A percentile compares a stretch with the other conserved stretches of the same genome.
Evolutionary conservation across 2,329 filamentous ascomycete genomes (phyloP).

Genomic region (Sphaerulina populicola): DNA sequence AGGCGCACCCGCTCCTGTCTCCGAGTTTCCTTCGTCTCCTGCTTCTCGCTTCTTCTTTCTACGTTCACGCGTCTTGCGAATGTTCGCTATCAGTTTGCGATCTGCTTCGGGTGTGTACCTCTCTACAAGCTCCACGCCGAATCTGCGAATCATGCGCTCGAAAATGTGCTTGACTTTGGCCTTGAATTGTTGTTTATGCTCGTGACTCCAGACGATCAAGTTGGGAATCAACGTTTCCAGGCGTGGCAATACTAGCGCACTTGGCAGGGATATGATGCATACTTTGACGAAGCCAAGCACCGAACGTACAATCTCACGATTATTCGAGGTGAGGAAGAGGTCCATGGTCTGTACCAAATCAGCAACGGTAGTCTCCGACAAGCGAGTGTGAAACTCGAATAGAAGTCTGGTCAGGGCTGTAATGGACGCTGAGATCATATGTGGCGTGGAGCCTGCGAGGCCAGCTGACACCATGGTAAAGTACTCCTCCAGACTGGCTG

Average conservation of each 20-base stretch:
- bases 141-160: conserved; percentile 85
- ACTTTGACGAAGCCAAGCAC: conserved; percentile 96
- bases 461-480: conserved; percentile 98
- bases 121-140: conserved; percentile 74
- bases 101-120: conserved; percentile 75
- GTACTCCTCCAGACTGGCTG: conserved; percentile 84
- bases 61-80: conserved; percentile 88
- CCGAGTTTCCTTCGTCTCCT: conserved; percentile 53
- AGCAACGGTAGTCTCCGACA: conserved; percentile 61
- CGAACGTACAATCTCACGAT: conserved; percentile 90
- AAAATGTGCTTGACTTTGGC: conserved; percentile 97
- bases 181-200: conserved; percentile 95
- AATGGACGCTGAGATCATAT: conserved; percentile 97
- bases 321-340: conserved; percentile 91
- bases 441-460: conserved; percentile 81
- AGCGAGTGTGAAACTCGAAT: conserved; percentile 71
- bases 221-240: conserved; percentile 74
- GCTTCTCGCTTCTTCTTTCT: conserved; percentile 78
- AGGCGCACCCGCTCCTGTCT: conserved; percentile 33
- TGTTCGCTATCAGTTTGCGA: conserved; percentile 83
- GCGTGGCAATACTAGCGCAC: conserved; percentile 67
- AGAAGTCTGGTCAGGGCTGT: conserved; percentile 88
- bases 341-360: conserved; percentile 93
- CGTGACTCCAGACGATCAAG: conserved; percentile 90
- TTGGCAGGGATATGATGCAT: conserved; percentile 76